Conservation (phyloP, 768 basidiomycete genomes). For the Suillus sp. region DNA sequence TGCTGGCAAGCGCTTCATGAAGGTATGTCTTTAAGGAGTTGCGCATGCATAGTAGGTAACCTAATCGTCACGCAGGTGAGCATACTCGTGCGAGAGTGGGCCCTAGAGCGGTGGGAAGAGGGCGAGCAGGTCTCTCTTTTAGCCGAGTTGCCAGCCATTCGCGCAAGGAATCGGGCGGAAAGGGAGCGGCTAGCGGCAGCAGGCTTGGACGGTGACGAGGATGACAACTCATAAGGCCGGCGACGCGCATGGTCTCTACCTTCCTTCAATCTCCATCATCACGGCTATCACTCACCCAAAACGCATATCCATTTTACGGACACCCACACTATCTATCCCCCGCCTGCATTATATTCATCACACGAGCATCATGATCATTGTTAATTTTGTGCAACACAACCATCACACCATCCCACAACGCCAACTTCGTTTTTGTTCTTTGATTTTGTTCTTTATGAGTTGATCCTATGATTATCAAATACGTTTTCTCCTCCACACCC, state of each 20-base stretch:
- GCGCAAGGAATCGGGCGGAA: slow-evolving; percentile 52
- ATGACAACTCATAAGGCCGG: slow-evolving; percentile 11
- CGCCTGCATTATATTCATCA: slow-evolving; percentile 13
- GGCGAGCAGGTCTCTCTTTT: slow-evolving; percentile 57
- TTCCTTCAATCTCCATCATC: slow-evolving; percentile 4
- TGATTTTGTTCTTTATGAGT: slow-evolving; percentile 13
- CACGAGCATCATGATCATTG: slow-evolving; percentile 15
- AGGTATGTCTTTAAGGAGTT: slow-evolving; percentile 48
- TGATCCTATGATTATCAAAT: slow-evolving; percentile 19
- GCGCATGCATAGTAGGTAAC: slow-evolving; percentile 9
- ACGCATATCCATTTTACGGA: slow-evolving; percentile 17
- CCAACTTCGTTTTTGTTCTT: slow-evolving; percentile 10
- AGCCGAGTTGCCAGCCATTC: slow-evolving; percentile 60
- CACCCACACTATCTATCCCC: slow-evolving; percentile 13
- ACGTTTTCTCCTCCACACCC: slow-evolving; percentile 4
- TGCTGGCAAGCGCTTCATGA: slow-evolving; percentile 78
- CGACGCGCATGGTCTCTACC: slow-evolving; percentile 2
- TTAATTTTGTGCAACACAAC: slow-evolving; percentile 13
- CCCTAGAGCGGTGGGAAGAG: slow-evolving; percentile 72
- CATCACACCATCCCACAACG: slow-evolving; percentile 6
- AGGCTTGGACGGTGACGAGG: slow-evolving; percentile 16
- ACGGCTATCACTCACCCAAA: slow-evolving; percentile 4
- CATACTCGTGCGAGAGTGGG: slow-evolving; percentile 85
- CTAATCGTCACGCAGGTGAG: slow-evolving; percentile 57
- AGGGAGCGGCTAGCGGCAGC: slow-evolving; percentile 26